Percentiles rank a stretch among this genome's conserved stretches.
phyloP scores from a whole-genome alignment of 1,284 basidiomycete species.

The Cutaneotrichosporon sp. region DNA sequence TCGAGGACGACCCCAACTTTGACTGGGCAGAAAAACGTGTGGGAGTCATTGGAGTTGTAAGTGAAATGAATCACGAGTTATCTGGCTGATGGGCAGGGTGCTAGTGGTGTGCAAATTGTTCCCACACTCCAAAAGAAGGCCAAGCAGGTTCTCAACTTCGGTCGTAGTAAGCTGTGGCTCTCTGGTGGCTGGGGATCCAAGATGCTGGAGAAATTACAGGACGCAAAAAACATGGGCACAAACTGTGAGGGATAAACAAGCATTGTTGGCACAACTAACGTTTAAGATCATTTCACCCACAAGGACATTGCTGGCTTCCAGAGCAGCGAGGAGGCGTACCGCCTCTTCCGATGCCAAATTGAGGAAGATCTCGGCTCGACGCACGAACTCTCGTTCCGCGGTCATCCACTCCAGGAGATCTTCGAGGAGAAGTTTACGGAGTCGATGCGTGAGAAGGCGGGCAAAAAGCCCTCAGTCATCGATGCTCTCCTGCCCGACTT shows the following conservation, averaged over 20 bases:
- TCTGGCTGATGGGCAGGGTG: slow-evolving; percentile 6
- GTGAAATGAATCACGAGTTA: not conserved
- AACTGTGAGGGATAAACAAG: slow-evolving; percentile 13
- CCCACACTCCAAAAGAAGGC: slow-evolving; percentile 20
- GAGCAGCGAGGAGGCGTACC: slow-evolving; percentile 21
- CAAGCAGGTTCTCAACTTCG: slow-evolving; percentile 26
- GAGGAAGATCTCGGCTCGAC: slow-evolving; percentile 16
- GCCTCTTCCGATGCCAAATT: slow-evolving; percentile 21
- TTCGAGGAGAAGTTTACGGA: slow-evolving; percentile 11
- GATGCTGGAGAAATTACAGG: slow-evolving; percentile 10
- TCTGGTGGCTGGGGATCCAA: slow-evolving; percentile 23
- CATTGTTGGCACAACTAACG: no score
- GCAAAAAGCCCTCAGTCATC: slow-evolving; percentile 16
- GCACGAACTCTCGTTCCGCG: slow-evolving; percentile 7
- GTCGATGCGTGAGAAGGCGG: slow-evolving; percentile 20
- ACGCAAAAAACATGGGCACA: not conserved
- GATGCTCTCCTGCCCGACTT: slow-evolving; percentile 25
- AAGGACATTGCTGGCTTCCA: slow-evolving; percentile 1
- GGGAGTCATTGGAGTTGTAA: slow-evolving; percentile 16
- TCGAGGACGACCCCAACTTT: slow-evolving; percentile 7
- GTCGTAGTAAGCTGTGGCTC: slow-evolving; percentile 24
- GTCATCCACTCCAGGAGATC: slow-evolving; percentile 5
- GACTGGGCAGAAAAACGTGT: slow-evolving; percentile 17
- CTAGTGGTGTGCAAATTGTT: slow-evolving; percentile 27
- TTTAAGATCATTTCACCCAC: slow-evolving; percentile 12